Evolutionary conservation across 1,284 basidiomycete species (phyloP).

Genomic region (Boletus chippewaensis): DNA sequence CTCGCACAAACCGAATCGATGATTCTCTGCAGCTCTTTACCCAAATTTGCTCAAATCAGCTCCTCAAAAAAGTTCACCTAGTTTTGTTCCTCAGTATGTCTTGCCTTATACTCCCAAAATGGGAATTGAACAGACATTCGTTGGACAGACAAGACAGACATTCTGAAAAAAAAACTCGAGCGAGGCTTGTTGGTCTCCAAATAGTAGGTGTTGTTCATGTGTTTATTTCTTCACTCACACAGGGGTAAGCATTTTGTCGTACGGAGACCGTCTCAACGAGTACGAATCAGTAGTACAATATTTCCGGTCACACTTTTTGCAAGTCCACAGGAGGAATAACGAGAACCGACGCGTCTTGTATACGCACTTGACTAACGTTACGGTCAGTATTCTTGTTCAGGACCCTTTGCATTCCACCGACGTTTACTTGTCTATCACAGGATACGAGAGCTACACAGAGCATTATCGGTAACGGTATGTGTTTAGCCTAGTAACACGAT

Average conservation of each 20-base stretch:
- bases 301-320: constrained; percentile 77
- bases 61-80: constrained; percentile 71
- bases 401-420: constrained; percentile 1
- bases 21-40: constrained; percentile 80
- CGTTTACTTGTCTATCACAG: constrained; percentile 31
- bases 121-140: constrained; percentile 10
- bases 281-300: constrained; percentile 74
- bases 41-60: constrained; percentile 72
- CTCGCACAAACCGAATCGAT: constrained; percentile 73
- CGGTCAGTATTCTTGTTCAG: constrained; percentile 42
- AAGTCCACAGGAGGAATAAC: constrained; percentile 72
- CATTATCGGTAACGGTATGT: constrained; percentile 71
- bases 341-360: constrained; percentile 72
- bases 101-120: background rate
- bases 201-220: constrained; percentile 49
- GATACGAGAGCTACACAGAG: constrained; percentile 76
- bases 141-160: constrained; percentile 65
- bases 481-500: background rate
- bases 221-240: constrained; percentile 10
- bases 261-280: constrained; percentile 70
- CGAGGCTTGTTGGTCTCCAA: constrained; percentile 62
- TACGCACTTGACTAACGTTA: constrained; percentile 73
- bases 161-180: constrained; percentile 62
- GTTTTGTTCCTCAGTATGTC: constrained; percentile 70
- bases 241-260: constrained; percentile 69